These are phyloP conservation scores for Diaporthe humulicola DNA, from an alignment of 2,329 filamentous ascomycete species.

Conservation along the genomic window DNA sequence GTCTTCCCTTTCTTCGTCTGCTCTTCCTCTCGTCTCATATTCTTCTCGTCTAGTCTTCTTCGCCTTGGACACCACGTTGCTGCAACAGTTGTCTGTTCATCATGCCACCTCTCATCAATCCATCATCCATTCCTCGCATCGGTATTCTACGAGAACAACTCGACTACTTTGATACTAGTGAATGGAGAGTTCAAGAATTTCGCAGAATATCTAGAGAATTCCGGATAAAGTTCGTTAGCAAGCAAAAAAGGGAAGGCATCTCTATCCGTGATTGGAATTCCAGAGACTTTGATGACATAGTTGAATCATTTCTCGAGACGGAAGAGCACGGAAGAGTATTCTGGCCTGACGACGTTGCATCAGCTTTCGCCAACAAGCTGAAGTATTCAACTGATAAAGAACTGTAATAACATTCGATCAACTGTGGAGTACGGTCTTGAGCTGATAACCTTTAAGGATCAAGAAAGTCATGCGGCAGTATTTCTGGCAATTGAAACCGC, in stretches of 20 bases:
- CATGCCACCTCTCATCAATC: not conserved
- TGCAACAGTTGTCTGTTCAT: not conserved
- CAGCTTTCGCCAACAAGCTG: not conserved
- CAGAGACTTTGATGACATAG: slow-evolving; percentile 16
- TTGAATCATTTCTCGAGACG: slow-evolving; percentile 3
- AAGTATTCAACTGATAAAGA: not conserved
- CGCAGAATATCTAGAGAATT: too few species aligned
- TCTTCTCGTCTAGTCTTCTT: not conserved
- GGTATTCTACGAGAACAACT: not conserved
- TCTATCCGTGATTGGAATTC: slow-evolving; percentile 8
- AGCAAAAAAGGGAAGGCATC: not conserved
- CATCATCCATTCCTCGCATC: not conserved
- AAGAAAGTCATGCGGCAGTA: not conserved
- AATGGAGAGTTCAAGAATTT: too few species aligned
- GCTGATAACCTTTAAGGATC: not conserved
- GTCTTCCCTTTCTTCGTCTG: not conserved
- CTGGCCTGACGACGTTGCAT: not conserved
- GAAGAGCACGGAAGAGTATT: not conserved
- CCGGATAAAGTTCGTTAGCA: not conserved
- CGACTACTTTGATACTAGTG: not conserved
- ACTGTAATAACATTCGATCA: not conserved
- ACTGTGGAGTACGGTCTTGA: not conserved
- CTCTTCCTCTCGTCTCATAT: not conserved
- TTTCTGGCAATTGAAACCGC: slow-evolving; percentile 9
- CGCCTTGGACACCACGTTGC: not conserved